Evolutionary conservation across 2,329 filamentous ascomycete genomes (phyloP), one percentile per base, ranked within the genome.

Genomic region (Hymenoscyphus fructigenus): DNA sequence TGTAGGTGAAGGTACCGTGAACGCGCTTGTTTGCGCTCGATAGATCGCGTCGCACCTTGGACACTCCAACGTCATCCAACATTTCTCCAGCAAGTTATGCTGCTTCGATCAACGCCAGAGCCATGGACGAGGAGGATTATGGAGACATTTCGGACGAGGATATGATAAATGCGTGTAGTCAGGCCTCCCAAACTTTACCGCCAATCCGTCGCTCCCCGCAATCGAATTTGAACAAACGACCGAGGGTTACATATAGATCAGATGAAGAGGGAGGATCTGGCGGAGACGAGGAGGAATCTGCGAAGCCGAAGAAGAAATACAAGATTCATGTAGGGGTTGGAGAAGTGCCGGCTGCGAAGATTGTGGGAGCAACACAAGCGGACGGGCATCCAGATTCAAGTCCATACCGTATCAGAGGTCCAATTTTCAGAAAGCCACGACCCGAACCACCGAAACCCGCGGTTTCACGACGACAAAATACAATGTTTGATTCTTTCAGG

Each of bases 91-190:
- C 17, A 62, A 36, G 53, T 36, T 10, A 36, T 38, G 20, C 50
- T 57, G 15, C 50, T 44, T 34, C 59, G 55, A 17, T 29, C n/a
- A 61, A 50, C 28, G 14, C 15, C 32, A 15, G 14, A 26, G 32
- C 44, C 28, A 70, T 65, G 61, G 72, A 85, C 66, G 82, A 79
- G 66, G 85, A 90, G 69, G 86, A 88, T 57, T 90, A 86, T 72
- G 86, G 86, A 65, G 86, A 87, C 67, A 82, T 90, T 61, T 83
- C 85, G 61, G 88, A 91, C 66, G 88, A 89, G 71, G 88, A 89
- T 69, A 78, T 91, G 65, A 80, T 90, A 56, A 78, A 83, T 41
- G 88, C 83, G 6, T 80, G 87, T 26, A 86, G 84, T 44, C 83
- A 88, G 67, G 60, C 71, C 9, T 72, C 71, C 2, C 68, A 72